Conservation (phyloP, 1,284 basidiomycete genomes). For the Trametes versicolor region DNA sequence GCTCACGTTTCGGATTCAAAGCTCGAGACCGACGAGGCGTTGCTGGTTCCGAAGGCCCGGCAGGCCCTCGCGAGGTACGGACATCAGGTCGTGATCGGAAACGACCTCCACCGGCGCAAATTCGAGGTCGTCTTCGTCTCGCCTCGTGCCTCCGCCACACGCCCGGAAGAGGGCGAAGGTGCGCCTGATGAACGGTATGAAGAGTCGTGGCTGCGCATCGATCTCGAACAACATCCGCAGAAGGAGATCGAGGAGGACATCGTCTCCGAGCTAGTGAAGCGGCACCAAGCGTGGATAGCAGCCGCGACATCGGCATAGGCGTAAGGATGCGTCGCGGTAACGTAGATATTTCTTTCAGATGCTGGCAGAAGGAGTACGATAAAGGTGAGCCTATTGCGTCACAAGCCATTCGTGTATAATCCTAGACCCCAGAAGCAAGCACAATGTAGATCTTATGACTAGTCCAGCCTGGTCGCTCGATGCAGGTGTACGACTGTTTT, state of each 20-base stretch:
- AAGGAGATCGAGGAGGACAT: constrained; percentile 96
- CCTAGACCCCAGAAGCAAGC: no score
- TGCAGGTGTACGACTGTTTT: neutral
- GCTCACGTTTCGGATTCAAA: constrained; percentile 47
- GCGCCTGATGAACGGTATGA: constrained; percentile 45
- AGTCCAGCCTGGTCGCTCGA: neutral
- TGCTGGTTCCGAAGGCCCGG: constrained; percentile 93
- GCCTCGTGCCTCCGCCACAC: constrained; percentile 22
- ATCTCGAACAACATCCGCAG: constrained; percentile 52
- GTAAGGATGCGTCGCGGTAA: neutral
- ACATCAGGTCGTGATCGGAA: constrained; percentile 97
- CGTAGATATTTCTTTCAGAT: no score
- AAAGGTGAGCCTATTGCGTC: no score
- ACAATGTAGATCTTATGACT: no score
- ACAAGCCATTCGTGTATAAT: no score
- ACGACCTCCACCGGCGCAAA: constrained; percentile 91
- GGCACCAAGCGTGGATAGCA: constrained; percentile 80
- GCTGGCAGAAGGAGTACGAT: no score
- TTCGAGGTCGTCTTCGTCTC: constrained; percentile 91
- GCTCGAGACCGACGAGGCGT: constrained; percentile 90
- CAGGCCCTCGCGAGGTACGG: constrained; percentile 92
- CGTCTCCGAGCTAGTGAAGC: constrained; percentile 74
- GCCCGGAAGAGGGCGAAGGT: neutral
- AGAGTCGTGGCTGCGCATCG: constrained; percentile 83
- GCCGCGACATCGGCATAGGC: neutral